A percentile compares a stretch with the other conserved stretches of the same genome.
phyloP scores from a whole-genome alignment of 129 eudicot species.

The Chrysanthemum seticuspe region DNA sequence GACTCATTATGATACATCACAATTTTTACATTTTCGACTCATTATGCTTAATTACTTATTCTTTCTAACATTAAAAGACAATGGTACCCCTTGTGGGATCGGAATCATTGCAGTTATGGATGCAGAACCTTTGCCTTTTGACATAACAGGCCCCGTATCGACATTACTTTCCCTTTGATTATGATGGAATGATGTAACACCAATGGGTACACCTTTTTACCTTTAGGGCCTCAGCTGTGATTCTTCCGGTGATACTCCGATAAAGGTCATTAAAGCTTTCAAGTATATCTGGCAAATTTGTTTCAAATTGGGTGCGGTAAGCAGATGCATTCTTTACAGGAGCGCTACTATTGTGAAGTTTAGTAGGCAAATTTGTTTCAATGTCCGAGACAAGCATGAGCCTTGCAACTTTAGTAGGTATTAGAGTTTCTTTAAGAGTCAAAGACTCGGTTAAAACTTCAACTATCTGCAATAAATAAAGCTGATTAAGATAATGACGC shows the following conservation, averaged over 20 bases:
- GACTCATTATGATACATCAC: too few relatives aligned
- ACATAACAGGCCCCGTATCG: conserved; percentile 40
- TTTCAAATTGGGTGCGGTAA: conserved; percentile 87
- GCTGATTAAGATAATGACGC: too few relatives aligned
- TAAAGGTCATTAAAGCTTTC: conserved; percentile 96
- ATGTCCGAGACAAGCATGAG: conserved; percentile 97
- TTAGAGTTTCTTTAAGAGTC: too few relatives aligned
- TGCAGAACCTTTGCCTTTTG: conserved; percentile 39
- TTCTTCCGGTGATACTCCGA: conserved; percentile 84
- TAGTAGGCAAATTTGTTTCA: too few relatives aligned
- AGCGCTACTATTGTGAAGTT: conserved; percentile 98
- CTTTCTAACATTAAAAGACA: too few relatives aligned
- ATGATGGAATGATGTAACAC: background rate
- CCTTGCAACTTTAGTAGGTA: conserved; percentile 96
- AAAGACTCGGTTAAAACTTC: too few relatives aligned
- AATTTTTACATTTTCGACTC: too few relatives aligned
- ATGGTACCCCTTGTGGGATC: conserved; percentile 25
- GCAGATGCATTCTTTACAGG: conserved; percentile 99
- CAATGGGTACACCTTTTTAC: conserved; percentile 26
- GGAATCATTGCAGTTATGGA: conserved; percentile 37
- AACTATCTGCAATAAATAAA: too few relatives aligned
- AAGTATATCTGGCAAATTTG: conserved; percentile 79
- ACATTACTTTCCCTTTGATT: conserved; percentile 45
- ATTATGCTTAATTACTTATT: too few relatives aligned
- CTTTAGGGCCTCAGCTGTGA: conserved; percentile 93